Percentiles rank a stretch among this genome's conserved stretches.
These are phyloP conservation scores for Urochloa ruziziensis DNA, from an alignment of 176 grass and related monocot genomes.

Conservation along the genomic window DNA sequence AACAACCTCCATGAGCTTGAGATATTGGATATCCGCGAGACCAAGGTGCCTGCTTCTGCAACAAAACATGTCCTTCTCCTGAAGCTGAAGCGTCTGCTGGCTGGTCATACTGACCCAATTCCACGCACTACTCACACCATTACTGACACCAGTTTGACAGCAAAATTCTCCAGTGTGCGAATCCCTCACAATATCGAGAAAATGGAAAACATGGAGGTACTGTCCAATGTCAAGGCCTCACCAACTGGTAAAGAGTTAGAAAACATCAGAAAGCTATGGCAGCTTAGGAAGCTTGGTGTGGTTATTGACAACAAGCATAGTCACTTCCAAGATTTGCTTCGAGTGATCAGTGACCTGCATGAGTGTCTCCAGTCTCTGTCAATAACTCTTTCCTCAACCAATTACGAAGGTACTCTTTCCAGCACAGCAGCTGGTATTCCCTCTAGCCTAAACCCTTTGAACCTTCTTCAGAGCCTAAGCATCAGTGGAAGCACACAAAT, in stretches of 20 bases:
- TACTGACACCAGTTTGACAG: too few species aligned
- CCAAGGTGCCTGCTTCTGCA: neutral
- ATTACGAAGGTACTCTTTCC: neutral
- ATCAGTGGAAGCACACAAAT: neutral
- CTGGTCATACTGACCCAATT: neutral
- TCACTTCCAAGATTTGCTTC: neutral
- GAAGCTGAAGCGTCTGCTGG: slow-evolving; percentile 30
- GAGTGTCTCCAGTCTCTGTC: neutral
- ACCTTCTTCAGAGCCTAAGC: slow-evolving; percentile 16
- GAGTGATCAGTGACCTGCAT: neutral
- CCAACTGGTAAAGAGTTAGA: neutral
- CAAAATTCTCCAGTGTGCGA: too few species aligned
- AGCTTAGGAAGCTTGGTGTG: slow-evolving; percentile 25
- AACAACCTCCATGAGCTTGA: slow-evolving; percentile 31
- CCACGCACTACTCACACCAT: neutral
- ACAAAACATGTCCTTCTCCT: neutral
- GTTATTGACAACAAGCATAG: neutral
- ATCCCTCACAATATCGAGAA: neutral
- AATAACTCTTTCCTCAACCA: neutral
- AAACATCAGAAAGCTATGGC: neutral
- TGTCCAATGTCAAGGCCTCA: neutral
- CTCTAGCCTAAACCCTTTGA: neutral
- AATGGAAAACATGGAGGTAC: slow-evolving; percentile 10
- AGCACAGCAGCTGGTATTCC: neutral
- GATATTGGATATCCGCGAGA: slow-evolving; percentile 34